Base-by-base conservation (phyloP, 768 basidiomycete genomes). In the Podaxis sp. region DNA sequence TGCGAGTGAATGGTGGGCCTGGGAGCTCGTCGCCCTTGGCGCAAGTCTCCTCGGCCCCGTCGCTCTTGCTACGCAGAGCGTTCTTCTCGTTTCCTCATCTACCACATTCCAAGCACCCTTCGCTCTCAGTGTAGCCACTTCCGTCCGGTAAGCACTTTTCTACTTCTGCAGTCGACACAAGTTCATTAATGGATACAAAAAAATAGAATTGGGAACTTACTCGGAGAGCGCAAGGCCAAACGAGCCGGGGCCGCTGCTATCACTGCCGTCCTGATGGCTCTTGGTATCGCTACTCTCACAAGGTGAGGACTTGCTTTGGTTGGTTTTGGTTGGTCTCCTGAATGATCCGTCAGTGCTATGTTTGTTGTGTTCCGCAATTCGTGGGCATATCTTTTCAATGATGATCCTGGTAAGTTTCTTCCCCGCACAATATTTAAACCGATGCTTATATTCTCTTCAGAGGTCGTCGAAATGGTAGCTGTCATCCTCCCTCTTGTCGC, bases 1-100 rank as follows among this genome's bases (percentile, higher is more conserved):
- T 3, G 92, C 91, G 1, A 87, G 85, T 3, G 96, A 97, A 72
- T 98, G 95, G 96, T 98, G 95, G 94, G 88, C 90, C 40, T 96
- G 96, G 96, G 95, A 97, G 73, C 80, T 93, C 5, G 73, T 90
- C 35, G 88, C 87, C 23, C 75, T 84, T 1, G 81, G 78, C 4
- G 83, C 83, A 3, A 80, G 79, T 62, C 65, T 80, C 76, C 73
- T 97, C 1, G 93, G 95, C 1, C 87, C 95, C 1, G 81, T 85
- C 4, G 76, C 83, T 5, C 83, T 99, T 2, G 97, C 97, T 0
- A 85, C 93, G 0, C 95, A 98, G 70, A 93, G 91, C 0, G 88
- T 98, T 1, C 78, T 98, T 11, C 78, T 90, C 37, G 86, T 85
- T 10, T 92, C 90, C 25, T 80, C 84, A 11, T 91, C 88, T 0